phyloP scores from a whole-genome alignment of 1,284 basidiomycete genomes.

The Boletus sp. region DNA sequence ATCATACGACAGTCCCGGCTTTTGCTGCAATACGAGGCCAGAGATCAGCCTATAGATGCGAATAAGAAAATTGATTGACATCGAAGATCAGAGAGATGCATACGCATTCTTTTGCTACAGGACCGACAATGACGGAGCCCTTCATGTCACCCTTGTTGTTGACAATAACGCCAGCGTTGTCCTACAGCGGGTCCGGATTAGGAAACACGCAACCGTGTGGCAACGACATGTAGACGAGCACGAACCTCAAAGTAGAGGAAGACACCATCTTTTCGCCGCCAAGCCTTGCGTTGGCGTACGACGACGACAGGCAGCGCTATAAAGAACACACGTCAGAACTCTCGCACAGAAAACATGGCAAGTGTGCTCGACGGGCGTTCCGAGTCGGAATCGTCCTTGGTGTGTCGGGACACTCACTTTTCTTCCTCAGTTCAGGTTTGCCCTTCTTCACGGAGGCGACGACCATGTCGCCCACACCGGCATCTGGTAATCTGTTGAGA shows the following conservation, averaged over 20 bases:
- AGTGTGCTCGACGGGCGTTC: too few relatives aligned
- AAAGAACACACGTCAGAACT: conserved; percentile 13
- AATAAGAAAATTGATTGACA: background rate
- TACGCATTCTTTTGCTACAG: conserved; percentile 95
- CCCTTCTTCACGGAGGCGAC: conserved; percentile 99
- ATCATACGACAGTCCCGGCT: conserved; percentile 93
- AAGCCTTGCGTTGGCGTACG: conserved; percentile 97
- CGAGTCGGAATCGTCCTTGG: background rate
- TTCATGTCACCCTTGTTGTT: conserved; percentile 99
- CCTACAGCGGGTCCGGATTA: conserved; percentile 40
- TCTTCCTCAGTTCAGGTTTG: conserved; percentile 99
- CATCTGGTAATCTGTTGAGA: conserved; percentile 96
- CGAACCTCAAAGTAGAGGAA: conserved; percentile 96
- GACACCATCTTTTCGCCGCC: conserved; percentile 96
- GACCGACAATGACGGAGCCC: conserved; percentile 97
- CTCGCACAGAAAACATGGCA: background rate
- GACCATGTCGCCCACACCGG: conserved; percentile 98
- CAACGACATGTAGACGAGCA: background rate
- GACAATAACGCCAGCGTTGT: conserved; percentile 95
- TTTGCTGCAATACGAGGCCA: conserved; percentile 99
- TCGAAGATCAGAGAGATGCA: conserved; percentile 31
- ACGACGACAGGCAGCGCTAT: conserved; percentile 96
- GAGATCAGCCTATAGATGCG: conserved; percentile 74
- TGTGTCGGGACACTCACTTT: conserved; percentile 66
- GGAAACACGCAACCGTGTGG: background rate